Evolutionary conservation across 768 basidiomycete genomes (phyloP).

Genomic region (Pisolithus orientalis): DNA sequence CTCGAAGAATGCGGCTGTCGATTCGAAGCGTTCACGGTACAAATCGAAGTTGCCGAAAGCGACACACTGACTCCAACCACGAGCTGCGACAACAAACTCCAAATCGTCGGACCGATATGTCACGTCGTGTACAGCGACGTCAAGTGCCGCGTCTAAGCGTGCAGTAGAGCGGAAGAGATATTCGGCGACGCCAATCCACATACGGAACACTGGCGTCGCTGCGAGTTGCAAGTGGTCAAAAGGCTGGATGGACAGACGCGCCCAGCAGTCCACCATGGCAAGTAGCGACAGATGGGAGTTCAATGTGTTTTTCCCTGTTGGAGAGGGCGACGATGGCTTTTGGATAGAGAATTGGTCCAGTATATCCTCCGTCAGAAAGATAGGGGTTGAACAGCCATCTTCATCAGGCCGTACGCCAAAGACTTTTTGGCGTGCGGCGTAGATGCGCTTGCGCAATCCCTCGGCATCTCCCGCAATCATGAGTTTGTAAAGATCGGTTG

Average conservation of each 20-base stretch:
- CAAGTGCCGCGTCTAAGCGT: slow-evolving; percentile 62
- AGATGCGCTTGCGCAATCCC: slow-evolving; percentile 63
- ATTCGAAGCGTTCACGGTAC: slow-evolving; percentile 74
- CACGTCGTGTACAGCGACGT: slow-evolving; percentile 68
- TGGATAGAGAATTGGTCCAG: slow-evolving; percentile 89
- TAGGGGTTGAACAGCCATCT: slow-evolving; percentile 39
- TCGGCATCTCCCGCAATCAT: slow-evolving; percentile 64
- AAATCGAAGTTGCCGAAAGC: slow-evolving; percentile 88
- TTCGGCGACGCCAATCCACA: slow-evolving; percentile 97
- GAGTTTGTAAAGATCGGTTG: slow-evolving; percentile 89
- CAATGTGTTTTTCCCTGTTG: slow-evolving; percentile 32
- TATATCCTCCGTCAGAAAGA: slow-evolving; percentile 77
- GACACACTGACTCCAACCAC: slow-evolving; percentile 96
- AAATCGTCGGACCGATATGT: slow-evolving; percentile 85
- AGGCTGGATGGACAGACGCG: slow-evolving; percentile 77
- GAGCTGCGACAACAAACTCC: slow-evolving; percentile 88
- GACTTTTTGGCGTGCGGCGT: slow-evolving; percentile 67
- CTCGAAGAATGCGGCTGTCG: slow-evolving; percentile 80
- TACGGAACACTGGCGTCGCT: slow-evolving; percentile 91
- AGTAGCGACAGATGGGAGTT: slow-evolving; percentile 93
- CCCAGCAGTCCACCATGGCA: slow-evolving; percentile 99
- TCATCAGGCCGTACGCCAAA: slow-evolving; percentile 47
- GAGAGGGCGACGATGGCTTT: slow-evolving; percentile 17
- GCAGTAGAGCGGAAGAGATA: slow-evolving; percentile 76
- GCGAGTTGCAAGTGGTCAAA: slow-evolving; percentile 89